Conservation (phyloP, 2,329 filamentous ascomycete species). For the Claviceps quebecensis region DNA sequence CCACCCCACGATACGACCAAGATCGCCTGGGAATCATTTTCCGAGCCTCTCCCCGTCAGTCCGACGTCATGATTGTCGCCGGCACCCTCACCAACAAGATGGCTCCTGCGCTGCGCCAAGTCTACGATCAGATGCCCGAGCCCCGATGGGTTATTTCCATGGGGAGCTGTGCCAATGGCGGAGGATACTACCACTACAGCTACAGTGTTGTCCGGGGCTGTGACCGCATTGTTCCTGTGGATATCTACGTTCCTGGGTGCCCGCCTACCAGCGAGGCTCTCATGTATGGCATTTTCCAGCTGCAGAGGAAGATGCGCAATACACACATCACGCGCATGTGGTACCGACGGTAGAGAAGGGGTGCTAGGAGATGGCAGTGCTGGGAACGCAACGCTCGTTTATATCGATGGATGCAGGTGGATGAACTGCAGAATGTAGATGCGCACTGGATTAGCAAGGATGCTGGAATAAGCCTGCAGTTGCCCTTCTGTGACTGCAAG, state of each 20-base stretch:
- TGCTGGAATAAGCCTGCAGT: background rate
- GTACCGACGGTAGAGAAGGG: conserved; percentile 36
- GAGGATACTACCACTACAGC: conserved; percentile 78
- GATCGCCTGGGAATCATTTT: conserved; percentile 84
- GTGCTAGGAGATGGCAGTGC: background rate
- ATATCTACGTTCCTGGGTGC: conserved; percentile 69
- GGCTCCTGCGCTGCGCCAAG: conserved; percentile 77
- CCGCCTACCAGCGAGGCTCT: conserved; percentile 47
- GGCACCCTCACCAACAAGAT: conserved; percentile 94
- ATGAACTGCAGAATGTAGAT: background rate
- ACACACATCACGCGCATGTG: conserved; percentile 42
- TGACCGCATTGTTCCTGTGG: conserved; percentile 64
- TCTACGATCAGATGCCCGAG: conserved; percentile 94
- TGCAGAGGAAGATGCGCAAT: conserved; percentile 62
- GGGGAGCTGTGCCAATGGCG: conserved; percentile 74
- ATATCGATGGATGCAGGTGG: background rate
- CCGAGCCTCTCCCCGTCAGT: conserved; percentile 73
- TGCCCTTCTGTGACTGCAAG: background rate
- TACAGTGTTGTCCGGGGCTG: conserved; percentile 65
- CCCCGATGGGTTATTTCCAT: conserved; percentile 76
- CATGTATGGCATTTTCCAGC: conserved; percentile 58
- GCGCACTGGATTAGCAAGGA: background rate
- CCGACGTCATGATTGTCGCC: conserved; percentile 87
- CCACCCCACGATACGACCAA: conserved; percentile 78
- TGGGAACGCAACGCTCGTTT: background rate